phyloP scores from a whole-genome alignment of 257 asterid species.

The Solanum medicagineum region DNA sequence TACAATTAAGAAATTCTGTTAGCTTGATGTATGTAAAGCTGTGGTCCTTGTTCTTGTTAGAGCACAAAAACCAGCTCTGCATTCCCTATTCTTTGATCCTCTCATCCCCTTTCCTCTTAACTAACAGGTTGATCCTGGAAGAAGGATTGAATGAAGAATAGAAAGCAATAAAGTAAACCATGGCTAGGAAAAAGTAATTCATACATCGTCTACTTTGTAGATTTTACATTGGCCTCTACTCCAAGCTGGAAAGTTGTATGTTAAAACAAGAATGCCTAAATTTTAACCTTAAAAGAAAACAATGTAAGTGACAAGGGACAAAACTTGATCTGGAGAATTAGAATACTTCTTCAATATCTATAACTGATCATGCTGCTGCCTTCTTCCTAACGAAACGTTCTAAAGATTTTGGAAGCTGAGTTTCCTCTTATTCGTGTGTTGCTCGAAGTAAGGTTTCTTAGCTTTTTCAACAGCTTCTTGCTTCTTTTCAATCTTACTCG shows the following conservation, averaged over 20 bases:
- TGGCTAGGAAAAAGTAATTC: neutral
- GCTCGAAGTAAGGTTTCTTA: slow-evolving; percentile 52
- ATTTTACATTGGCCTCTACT: neutral
- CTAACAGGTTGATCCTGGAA: neutral
- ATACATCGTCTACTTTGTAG: neutral
- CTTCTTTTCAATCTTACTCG: slow-evolving; percentile 26
- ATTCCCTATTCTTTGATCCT: neutral
- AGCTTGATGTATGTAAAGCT: neutral
- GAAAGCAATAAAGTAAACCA: neutral
- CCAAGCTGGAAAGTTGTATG: neutral
- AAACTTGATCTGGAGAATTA: neutral
- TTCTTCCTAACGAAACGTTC: slow-evolving; percentile 54
- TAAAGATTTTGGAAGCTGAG: slow-evolving; percentile 48
- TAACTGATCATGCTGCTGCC: slow-evolving; percentile 9
- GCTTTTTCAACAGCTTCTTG: slow-evolving; percentile 52
- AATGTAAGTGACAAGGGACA: neutral
- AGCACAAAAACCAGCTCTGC: slow-evolving; percentile 39
- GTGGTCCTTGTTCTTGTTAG: neutral
- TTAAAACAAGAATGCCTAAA: neutral
- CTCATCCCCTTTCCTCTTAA: neutral
- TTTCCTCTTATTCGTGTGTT: slow-evolving; percentile 40
- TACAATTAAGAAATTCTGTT: neutral
- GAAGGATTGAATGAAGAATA: neutral
- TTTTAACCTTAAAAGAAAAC: neutral
- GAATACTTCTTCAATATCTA: neutral